Evolutionary conservation across 257 asterid species (phyloP), one percentile per base, ranked within the genome.

Genomic region (Salvia rosmarinus): DNA sequence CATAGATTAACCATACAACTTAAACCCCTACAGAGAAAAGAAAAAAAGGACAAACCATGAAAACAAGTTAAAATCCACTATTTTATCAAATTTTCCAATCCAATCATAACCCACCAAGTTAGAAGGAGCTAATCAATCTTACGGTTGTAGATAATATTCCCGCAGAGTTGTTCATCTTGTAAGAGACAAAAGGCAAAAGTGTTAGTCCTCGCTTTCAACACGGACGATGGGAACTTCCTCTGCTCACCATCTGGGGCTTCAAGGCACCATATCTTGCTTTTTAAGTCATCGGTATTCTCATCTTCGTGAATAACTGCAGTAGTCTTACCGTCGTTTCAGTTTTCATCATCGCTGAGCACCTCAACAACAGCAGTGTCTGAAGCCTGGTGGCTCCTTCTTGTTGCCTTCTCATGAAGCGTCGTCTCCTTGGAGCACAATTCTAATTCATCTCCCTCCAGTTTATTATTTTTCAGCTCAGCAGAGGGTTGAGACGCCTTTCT

Each of bases 241-340:
- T 4, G 74, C 57, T 67, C 64, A 5, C 85, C 85, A 25, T 40
- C 10, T 28, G 83, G 78, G 14, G 80, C 79, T 13, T 19, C 58
- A 19, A 83, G 5, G 37, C 63, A 64, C 88, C 86, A 81, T 12
- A 25, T 55, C 3, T 43, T 6, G 67, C 67, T 64, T 46, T 75
- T 62, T 40, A 64, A 61, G 61, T 71, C 70, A 56, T 79, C 80
- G 0, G 8, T 11, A 1, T 21, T 66, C 61, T 40, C 47, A 34
- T 47, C 30, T 44, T 49, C 47, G 14, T 17, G 35, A 25, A 4
- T 9, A 54, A 13, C 35, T 6, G 28, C 19, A 13, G 44, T 32
- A 9, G 25, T 56, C 10, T 23, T 60, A 4, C 30, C 19, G 0
- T 73, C 81, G 3, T 51, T 32, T 47, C 28, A 59, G 23, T 56